Base-by-base conservation (phyloP, 441 rosid genomes). In the Pelargonium myrrhifolium region DNA sequence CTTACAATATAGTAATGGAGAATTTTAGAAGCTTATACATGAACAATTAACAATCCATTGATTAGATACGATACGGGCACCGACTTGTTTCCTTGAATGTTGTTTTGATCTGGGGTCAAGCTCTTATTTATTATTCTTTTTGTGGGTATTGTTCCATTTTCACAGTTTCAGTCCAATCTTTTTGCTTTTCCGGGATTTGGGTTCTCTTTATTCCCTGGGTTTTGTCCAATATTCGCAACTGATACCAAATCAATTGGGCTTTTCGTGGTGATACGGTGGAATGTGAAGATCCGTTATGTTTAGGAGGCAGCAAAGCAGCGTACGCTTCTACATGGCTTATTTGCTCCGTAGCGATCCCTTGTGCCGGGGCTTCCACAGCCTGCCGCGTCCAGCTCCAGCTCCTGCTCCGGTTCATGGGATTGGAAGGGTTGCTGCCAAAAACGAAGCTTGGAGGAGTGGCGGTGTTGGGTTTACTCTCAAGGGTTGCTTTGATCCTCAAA, bases 401-500 rank as follows among this genome's bases (percentile, higher is more conserved):
- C 65, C 71, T 37, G 28, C 28, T 24, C 28, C 28, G 28, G 28
- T 24, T 24, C 28, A 24, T 24, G 28, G 28, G 28, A 24, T 24
- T 24, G 1, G 28, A n/a, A 64, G 62, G 22, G 65, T 68, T 65
- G 70, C 64, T 65, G 62, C 26, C 39, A 68, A 56, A 58, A n/a
- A 56, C 47, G 77, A 81, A 7, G 53, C 82, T 45, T 76, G 77
- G 80, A 65, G 69, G 58, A 65, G 28, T 5, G 74, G 71, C 15
- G 67, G 67, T n/a, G 66, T 43, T 59, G 80, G 88, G 2, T 81
- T 90, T 45, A 78, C 67, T 61, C 14, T 93, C 11, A 83, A 67
- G 60, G 77, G 85, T 37, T 85, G 92, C 71, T 82, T 73, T 58
- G 86, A 82, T 79, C 72, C 84, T 66, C 74, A 66, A 17, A 74